Conservation (phyloP, 345 rosid genomes). For the Aegle marmelos region DNA sequence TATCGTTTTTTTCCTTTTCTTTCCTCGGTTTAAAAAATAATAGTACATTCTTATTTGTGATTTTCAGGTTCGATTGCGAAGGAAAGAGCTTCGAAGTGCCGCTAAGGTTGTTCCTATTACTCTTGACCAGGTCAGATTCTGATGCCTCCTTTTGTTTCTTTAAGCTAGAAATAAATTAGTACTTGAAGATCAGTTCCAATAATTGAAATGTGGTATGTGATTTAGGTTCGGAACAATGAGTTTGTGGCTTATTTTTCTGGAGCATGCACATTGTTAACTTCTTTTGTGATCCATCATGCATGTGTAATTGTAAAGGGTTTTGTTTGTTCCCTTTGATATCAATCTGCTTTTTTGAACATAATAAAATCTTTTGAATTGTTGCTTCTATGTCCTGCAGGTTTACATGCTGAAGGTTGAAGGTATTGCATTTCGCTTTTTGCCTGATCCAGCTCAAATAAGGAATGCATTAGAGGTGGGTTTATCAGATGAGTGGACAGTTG, state of each 20-base stretch:
- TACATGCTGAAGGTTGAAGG: conserved; percentile 91
- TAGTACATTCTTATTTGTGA: neutral
- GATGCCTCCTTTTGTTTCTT: neutral
- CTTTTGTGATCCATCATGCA: neutral
- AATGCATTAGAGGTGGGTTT: conserved; percentile 81
- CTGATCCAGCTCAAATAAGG: conserved; percentile 90
- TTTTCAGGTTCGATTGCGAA: conserved; percentile 69
- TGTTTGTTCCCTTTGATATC: neutral
- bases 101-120: conserved; percentile 87
- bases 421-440: conserved; percentile 89
- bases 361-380: conserved; percentile 5
- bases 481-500: neutral
- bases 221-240: neutral
- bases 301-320: neutral
- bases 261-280: neutral
- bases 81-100: conserved; percentile 61
- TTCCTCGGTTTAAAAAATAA: neutral
- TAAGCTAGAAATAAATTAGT: neutral
- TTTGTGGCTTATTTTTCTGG: neutral
- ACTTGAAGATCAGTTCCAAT: neutral
- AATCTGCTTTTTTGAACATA: neutral
- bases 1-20: neutral
- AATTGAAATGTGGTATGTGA: neutral
- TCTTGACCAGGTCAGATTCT: conserved; percentile 69
- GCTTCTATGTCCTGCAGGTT: conserved; percentile 40